phyloP scores from a whole-genome alignment of 371 early-diverging fungal genomes.

The Mucor saturninus region DNA sequence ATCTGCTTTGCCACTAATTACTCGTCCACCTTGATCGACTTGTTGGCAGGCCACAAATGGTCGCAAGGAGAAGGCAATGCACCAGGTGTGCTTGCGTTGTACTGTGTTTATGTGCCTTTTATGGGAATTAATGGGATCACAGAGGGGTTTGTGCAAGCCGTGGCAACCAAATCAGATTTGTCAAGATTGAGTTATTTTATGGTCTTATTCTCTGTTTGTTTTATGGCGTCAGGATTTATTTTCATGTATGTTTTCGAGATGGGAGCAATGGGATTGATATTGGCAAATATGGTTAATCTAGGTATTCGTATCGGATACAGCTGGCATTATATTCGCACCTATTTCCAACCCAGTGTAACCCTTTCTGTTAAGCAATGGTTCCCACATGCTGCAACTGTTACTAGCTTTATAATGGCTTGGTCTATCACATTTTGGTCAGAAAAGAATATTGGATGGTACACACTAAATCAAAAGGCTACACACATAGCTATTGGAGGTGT shows the following conservation, averaged over 20 bases:
- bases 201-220: constrained; percentile 76
- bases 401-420: constrained; percentile 60
- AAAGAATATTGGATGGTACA: constrained; percentile 62
- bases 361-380: constrained; percentile 42
- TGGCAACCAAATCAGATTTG: constrained; percentile 71
- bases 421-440: constrained; percentile 61
- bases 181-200: constrained; percentile 70
- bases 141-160: constrained; percentile 92
- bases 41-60: constrained; percentile 74
- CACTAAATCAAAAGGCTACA: constrained; percentile 50
- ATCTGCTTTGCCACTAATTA: constrained; percentile 87
- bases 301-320: constrained; percentile 78
- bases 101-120: constrained; percentile 89
- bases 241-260: constrained; percentile 61
- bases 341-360: constrained; percentile 38
- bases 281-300: constrained; percentile 89
- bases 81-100: constrained; percentile 67
- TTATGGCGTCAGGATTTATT: constrained; percentile 63
- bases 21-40: constrained; percentile 70
- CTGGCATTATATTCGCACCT: constrained; percentile 64
- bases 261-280: constrained; percentile 81
- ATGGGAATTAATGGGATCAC: constrained; percentile 96
- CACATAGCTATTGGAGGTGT: constrained; percentile 66
- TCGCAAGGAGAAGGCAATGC: constrained; percentile 53
- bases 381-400: constrained; percentile 44